Evolutionary conservation across 2,329 filamentous ascomycete genomes (phyloP).

Genomic region (Fusarium poae): DNA sequence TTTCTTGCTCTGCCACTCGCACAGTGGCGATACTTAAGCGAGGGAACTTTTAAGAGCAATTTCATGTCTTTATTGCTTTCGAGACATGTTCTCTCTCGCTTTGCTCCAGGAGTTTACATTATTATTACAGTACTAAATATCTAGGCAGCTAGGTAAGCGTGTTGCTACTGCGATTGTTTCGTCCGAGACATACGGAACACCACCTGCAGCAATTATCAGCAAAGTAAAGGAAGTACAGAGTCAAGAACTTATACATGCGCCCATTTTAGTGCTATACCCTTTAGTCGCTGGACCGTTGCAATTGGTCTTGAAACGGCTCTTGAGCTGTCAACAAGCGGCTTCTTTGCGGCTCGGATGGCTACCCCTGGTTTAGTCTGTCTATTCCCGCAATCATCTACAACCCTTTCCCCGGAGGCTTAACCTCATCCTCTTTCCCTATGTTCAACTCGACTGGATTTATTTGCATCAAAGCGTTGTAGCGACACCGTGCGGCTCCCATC

Average conservation of each 20-base stretch:
- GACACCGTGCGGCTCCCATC: constrained; percentile 15
- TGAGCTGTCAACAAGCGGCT: constrained; percentile 35
- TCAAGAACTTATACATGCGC: constrained; percentile 7
- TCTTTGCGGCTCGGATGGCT: constrained; percentile 19
- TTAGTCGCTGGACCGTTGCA: constrained; percentile 17
- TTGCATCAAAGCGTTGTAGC: constrained; percentile 1
- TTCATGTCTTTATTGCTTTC: not conserved
- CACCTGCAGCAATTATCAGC: not conserved
- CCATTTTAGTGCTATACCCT: constrained; percentile 12
- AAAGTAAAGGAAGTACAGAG: constrained; percentile 2
- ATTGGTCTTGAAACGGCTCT: constrained; percentile 31
- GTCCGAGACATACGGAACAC: not conserved
- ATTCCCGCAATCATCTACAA: constrained; percentile 25
- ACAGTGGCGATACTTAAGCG: constrained; percentile 42
- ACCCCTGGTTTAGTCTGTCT: constrained; percentile 25
- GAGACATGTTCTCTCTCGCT: constrained; percentile 4
- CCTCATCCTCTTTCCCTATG: constrained; percentile 1
- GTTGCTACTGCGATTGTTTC: not conserved
- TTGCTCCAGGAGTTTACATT: not conserved
- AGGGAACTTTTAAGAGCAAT: constrained; percentile 15
- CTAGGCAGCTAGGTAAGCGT: too few relatives aligned
- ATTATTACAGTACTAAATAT: not conserved
- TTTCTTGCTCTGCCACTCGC: constrained; percentile 28
- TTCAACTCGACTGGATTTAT: constrained; percentile 6
- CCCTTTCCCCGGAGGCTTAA: constrained; percentile 14